Base-by-base conservation (phyloP, 768 basidiomycete genomes). In the Rhizopogon roseolus region DNA sequence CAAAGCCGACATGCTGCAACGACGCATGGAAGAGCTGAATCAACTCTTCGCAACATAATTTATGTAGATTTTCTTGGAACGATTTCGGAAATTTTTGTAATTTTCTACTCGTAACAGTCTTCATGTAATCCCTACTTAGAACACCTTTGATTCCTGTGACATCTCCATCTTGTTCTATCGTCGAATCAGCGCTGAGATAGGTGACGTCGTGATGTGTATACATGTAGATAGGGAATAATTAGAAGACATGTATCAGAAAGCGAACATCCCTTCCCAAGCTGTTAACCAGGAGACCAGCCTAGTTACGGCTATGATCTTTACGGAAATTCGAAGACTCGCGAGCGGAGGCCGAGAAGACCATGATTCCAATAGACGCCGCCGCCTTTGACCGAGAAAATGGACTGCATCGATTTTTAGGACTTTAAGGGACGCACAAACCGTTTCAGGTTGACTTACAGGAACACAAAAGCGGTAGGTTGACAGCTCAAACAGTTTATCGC, bases 211-310 rank as follows among this genome's bases (percentile, higher is more conserved):
- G 32, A 27, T 13, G n/a, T 54, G 37, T 40, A 39, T 27, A 54
- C 19, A 46, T 7, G 34, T 19, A 48, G 46, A 48, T 32, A 28
- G 14, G 5, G 7, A 32, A 22, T 48, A 48, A 48, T 48, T 36
- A 34, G 46, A 48, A 36, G 45, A 46, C 6, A 22, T 38, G n/a
- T 13, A 42, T 77, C 64, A 90, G 66, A 91, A 90, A 7, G 85
- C 86, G 60, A 92, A 90, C 51, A 88, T 79, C 5, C 46, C 80
- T 74, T 22, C 88, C 89, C 61, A 91, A 79, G 11, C 88, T 73
- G 66, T 90, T 87, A 13, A 84, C 83, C 65, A 92, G 92, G 51
- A 93, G 73, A 3, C 91, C 91, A 55, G 93, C 84, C 91, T 92
- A 54, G 88, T 85, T 19, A 90, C 87, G 11, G 93, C 88, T 53